Percentiles rank a stretch among this genome's conserved stretches.
Conservation (phyloP, 78 protist genomes). For the Speleostelium caveatum region DNA sequence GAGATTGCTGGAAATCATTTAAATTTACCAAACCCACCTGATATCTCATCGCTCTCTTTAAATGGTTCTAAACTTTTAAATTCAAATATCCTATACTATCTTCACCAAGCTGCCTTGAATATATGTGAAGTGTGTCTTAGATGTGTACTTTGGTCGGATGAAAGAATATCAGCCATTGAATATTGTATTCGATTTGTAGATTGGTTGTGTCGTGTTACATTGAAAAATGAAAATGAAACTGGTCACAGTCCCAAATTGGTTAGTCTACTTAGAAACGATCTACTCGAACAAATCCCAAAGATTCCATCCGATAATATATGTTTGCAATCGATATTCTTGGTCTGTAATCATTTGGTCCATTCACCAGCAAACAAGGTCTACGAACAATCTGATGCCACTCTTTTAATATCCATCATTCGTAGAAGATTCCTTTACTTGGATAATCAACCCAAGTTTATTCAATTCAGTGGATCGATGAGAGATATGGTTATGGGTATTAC, state of each 20-base stretch:
- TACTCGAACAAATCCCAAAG: constrained; percentile 43
- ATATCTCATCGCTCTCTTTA: neutral
- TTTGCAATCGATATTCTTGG: constrained; percentile 43
- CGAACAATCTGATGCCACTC: constrained; percentile 46
- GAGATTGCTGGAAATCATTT: neutral
- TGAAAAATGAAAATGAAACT: neutral
- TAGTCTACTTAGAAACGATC: constrained; percentile 19
- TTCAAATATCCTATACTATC: constrained; percentile 7
- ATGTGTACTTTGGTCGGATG: constrained; percentile 51
- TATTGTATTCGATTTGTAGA: constrained; percentile 72
- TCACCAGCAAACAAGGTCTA: constrained; percentile 63
- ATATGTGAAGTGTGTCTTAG: constrained; percentile 62
- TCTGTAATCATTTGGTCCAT: constrained; percentile 22
- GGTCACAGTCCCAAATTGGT: constrained; percentile 17
- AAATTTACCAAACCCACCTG: neutral
- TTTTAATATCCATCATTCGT: constrained; percentile 14
- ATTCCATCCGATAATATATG: constrained; percentile 72
- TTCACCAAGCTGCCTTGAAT: constrained; percentile 60
- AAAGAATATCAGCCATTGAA: constrained; percentile 52
- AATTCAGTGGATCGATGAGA: constrained; percentile 54
- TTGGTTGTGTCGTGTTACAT: constrained; percentile 67
- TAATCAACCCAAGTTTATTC: constrained; percentile 55
- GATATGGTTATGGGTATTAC: constrained; percentile 72
- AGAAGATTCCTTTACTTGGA: constrained; percentile 44
- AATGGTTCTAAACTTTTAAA: neutral